These are phyloP conservation scores for Fraxinus anomala DNA, from an alignment of 257 asterid species.

Conservation along the genomic window DNA sequence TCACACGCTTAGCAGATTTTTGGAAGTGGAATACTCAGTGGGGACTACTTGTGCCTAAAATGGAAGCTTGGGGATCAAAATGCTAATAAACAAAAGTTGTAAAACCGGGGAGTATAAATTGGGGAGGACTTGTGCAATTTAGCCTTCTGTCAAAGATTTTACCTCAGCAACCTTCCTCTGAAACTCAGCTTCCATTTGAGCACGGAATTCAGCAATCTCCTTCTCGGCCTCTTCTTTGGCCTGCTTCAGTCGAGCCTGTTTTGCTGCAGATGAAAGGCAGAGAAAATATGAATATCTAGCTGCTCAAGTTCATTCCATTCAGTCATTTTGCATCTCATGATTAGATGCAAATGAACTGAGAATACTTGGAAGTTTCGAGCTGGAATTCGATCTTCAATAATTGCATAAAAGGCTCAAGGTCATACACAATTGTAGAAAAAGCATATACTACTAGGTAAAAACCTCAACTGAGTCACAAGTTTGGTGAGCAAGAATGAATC, in stretches of 20 bases:
- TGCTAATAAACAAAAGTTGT: not conserved
- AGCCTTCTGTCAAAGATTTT: constrained; percentile 20
- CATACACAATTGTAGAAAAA: not conserved
- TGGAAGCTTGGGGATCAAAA: not conserved
- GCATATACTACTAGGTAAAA: not conserved
- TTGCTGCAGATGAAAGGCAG: constrained; percentile 51
- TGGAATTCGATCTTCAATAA: not conserved
- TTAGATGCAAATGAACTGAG: not conserved
- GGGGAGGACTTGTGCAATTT: not conserved
- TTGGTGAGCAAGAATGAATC: not conserved
- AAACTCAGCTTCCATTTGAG: constrained; percentile 88
- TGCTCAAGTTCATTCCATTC: not conserved
- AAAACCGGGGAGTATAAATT: not conserved
- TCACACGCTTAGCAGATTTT: not conserved
- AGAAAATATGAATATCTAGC: constrained; percentile 5
- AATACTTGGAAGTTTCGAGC: not conserved
- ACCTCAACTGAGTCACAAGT: not conserved
- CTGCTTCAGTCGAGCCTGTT: constrained; percentile 82
- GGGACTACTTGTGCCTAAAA: not conserved
- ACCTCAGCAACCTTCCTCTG: constrained; percentile 94
- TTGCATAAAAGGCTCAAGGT: not conserved
- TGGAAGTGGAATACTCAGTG: not conserved
- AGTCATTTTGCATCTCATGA: not conserved
- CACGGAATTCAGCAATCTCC: constrained; percentile 87
- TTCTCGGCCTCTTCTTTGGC: constrained; percentile 96